These are phyloP conservation scores for Plectosphaerella cucumerina DNA, from an alignment of 2,329 filamentous ascomycete genomes.

Conservation along the genomic window DNA sequence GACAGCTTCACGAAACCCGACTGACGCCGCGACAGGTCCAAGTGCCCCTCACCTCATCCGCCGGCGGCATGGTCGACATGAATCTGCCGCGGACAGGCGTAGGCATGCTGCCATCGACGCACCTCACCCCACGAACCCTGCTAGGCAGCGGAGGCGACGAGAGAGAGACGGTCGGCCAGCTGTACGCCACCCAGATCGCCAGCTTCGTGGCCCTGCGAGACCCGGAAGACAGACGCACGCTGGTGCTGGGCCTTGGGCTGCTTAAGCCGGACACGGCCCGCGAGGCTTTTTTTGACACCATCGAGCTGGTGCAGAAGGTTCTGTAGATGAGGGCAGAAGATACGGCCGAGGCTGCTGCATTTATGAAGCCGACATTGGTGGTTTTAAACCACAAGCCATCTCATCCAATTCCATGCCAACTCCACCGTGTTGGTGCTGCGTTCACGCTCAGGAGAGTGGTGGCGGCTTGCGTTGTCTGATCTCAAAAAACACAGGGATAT, in stretches of 20 bases:
- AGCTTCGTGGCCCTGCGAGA: constrained; percentile 71
- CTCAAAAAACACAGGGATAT: too few relatives aligned
- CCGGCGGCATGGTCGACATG: constrained; percentile 60
- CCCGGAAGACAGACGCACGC: constrained; percentile 56
- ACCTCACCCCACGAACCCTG: constrained; percentile 82
- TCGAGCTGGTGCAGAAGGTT: constrained; percentile 59
- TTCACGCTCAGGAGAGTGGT: too few relatives aligned
- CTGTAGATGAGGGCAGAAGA: constrained; percentile 32
- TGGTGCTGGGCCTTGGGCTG: constrained; percentile 60
- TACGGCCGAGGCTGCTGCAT: background rate
- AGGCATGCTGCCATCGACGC: constrained; percentile 67
- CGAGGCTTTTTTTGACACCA: constrained; percentile 59
- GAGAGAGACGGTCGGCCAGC: constrained; percentile 78
- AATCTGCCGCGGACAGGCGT: constrained; percentile 40
- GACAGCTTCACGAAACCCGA: background rate
- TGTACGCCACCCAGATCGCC: constrained; percentile 85
- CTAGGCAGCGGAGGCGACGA: constrained; percentile 77
- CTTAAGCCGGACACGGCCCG: constrained; percentile 44
- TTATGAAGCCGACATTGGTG: too few relatives aligned
- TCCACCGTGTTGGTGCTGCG: too few relatives aligned
- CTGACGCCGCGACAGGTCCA: constrained; percentile 54
- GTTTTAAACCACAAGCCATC: too few relatives aligned
- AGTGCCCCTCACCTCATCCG: constrained; percentile 68
- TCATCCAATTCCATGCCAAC: too few relatives aligned
- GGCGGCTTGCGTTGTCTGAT: too few relatives aligned